phyloP scores from a whole-genome alignment of 192 early-diverging fungal genomes.

The Dispira simplex region DNA sequence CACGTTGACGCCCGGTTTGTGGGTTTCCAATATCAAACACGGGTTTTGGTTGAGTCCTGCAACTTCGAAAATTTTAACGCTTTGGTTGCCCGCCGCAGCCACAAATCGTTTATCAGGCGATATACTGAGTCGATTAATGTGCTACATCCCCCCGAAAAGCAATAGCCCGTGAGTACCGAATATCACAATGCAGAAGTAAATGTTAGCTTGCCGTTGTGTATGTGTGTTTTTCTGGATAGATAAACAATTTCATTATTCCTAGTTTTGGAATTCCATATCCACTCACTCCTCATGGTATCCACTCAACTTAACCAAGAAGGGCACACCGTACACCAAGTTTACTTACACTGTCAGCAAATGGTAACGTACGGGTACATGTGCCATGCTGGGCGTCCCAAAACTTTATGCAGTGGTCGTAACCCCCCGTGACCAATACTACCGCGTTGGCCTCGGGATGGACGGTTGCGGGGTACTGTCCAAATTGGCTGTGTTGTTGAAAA shows the following conservation, averaged over 20 bases:
- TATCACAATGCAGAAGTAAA: no score
- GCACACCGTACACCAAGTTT: background rate
- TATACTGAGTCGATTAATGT: constrained; percentile 74
- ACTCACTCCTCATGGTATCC: no score
- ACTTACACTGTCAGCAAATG: constrained; percentile 12
- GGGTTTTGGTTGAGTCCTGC: constrained; percentile 4
- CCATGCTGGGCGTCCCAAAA: constrained; percentile 12
- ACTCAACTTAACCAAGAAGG: no score
- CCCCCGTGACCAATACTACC: constrained; percentile 10
- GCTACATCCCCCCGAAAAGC: constrained; percentile 30
- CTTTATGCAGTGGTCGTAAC: constrained; percentile 10
- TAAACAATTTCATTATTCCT: no score
- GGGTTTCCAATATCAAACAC: constrained; percentile 44
- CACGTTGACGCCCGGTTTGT: constrained; percentile 48
- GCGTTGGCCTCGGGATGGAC: constrained; percentile 8
- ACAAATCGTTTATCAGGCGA: constrained; percentile 79
- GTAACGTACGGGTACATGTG: constrained; percentile 10
- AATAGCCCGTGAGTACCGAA: no score
- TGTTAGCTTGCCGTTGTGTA: no score
- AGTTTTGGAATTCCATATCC: no score
- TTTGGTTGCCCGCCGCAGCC: constrained; percentile 52
- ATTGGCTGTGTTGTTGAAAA: background rate
- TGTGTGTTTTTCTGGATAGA: no score
- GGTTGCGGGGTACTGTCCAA: background rate
- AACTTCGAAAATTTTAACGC: constrained; percentile 4